Base-by-base conservation (phyloP, 2,329 filamentous ascomycete species). In the Thelonectria rubi region DNA sequence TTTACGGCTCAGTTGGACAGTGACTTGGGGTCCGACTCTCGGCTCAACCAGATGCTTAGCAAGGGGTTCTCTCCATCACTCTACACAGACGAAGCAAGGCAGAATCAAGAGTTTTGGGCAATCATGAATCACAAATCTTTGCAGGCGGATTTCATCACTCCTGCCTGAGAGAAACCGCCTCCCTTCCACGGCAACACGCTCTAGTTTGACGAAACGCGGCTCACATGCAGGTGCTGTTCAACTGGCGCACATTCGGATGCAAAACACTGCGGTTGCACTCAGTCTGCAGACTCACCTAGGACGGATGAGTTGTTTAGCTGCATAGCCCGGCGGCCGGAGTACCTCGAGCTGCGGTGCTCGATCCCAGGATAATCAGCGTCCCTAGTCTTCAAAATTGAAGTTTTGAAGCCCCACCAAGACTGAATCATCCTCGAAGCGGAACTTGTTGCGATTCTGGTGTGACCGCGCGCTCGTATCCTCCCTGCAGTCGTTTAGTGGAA, bases 1-100 rank as follows among this genome's bases (percentile, higher is more conserved):
- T 82, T 92, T 63, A 88, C 83, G 15, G 80, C 87, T 12, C 89
- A 92, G 73, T 79, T 93, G n/a, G 80, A 81, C 14, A 72, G 77
- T 1, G 76, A 81, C 42, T 60, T 80, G 18, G 69, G 75, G 8
- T 69, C 71, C 3, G 71, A 78, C n/a, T 80, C 79, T 14, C 75
- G 78, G 60, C 82, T 87, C 54, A 74, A 74, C 52, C 75, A 76
- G 43, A 78, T 84, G 72, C 73, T 86, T 20, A 73, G 78, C 10
- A 77, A 79, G 3, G 85, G 85, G 0, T 80, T 88, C 55, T 76
- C 82, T 0, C 67, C 74, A 5, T 78, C 60, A 71, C 24, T 24
- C 24, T 4, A 24, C 7, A 4, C 24, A 4, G 10, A 8, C 10
- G 66, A 72, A 21, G 62, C 59, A 3, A 78, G 75, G 56, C 80